A percentile compares a stretch with the other conserved stretches of the same genome.
phyloP scores from a whole-genome alignment of 345 rosid species.

The Pelargonium nanum region DNA sequence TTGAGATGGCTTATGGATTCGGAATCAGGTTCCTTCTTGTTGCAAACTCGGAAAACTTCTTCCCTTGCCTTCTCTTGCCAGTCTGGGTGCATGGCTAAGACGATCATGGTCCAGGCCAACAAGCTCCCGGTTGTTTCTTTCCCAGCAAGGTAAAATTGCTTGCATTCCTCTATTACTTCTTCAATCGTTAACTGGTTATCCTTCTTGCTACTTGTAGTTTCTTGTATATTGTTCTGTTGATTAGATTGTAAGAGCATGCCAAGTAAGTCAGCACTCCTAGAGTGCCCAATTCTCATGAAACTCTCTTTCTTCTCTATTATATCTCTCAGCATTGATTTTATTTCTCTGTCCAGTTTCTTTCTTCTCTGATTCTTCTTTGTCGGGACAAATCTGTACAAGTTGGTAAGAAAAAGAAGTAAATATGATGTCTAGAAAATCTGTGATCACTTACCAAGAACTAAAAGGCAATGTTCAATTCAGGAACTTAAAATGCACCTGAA shows the following conservation, averaged over 20 bases:
- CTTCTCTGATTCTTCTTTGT: conserved; percentile 41
- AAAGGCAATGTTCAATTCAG: no score
- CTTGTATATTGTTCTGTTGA: conserved; percentile 9
- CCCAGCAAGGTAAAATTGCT: conserved; percentile 42
- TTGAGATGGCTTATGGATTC: not conserved
- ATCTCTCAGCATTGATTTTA: conserved; percentile 20
- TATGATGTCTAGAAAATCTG: not conserved
- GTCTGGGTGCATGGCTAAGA: conserved; percentile 38
- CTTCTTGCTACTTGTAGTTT: conserved; percentile 10
- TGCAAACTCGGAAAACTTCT: conserved; percentile 32
- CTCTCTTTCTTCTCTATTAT: conserved; percentile 23
- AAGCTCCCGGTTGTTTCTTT: conserved; percentile 47
- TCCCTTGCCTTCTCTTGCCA: conserved; percentile 53
- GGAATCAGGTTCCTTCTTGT: conserved; percentile 11
- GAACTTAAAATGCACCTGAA: conserved; percentile 21
- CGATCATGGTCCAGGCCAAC: conserved; percentile 39
- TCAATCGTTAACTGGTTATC: conserved; percentile 24
- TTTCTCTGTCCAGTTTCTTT: conserved; percentile 23
- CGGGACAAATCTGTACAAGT: conserved; percentile 28
- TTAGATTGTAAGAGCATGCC: conserved; percentile 29
- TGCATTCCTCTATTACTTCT: conserved; percentile 50
- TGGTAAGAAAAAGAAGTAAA: not conserved
- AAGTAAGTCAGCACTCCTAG: conserved; percentile 25
- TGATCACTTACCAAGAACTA: no score
- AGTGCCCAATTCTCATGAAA: conserved; percentile 19